Evolutionary conservation across 1,139 yeast species (phyloP), one percentile per base, ranked within the genome.

Genomic region (Entelexis paramagnoliae): DNA sequence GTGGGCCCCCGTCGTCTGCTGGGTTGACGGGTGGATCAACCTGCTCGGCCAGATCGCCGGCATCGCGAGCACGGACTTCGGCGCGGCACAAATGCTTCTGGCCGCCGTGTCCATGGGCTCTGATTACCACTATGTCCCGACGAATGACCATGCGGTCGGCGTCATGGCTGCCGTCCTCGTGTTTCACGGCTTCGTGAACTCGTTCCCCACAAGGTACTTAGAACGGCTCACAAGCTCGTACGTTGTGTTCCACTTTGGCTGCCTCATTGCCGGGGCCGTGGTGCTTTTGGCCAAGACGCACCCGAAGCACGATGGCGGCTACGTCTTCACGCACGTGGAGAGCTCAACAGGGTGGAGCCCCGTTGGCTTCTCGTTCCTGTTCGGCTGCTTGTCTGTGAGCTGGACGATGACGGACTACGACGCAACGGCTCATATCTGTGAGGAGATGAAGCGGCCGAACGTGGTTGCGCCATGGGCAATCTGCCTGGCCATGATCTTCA

Each of bases 371-470:
- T 55, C 60, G 14, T 59, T 59, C 48, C 14, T 59, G 52, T 54
- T 59, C 41, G 62, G 62, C 10, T 57, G 59, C 49, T 33, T 59
- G 42, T 55, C 60, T 5, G 61, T 58, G 2, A 50, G 57, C 24
- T 59, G 62, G 62, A 54, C 62, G 2, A 59, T 58, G 61, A 61
- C 83, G 46, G 88, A 88, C 20, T 81, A 79, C 61, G 89, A 82
- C 63, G 77, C 84, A 20, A 84, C 88, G 0, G 81, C 81, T 71
- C 88, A 82, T 62, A 68, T 82, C 51, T 74, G 85, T 17, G 91
- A 82, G 65, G 62, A 59, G 38, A 58, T 59, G 61, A 51, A 55
- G 41, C 48, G 51, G 19, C 62, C 62, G 9, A 59, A 49, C n/a
- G 48, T 47, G 5, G 53, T 54, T 26, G 62, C 62, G 3, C 62